phyloP scores from a whole-genome alignment of 768 basidiomycete species.

The Suillus spraguei region DNA sequence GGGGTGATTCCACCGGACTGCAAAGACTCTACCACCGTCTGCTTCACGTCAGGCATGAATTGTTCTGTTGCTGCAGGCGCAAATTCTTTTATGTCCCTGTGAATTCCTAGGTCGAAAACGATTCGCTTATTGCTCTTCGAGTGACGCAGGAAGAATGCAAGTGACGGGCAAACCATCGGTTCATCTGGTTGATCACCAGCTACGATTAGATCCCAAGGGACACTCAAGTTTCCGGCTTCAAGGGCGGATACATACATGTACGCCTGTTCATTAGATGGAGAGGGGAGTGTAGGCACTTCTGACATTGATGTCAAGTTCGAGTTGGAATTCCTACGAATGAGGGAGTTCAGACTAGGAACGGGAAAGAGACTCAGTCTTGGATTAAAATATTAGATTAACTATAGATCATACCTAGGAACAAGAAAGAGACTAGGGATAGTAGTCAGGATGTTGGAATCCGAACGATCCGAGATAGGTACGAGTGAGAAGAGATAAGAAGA shows the following conservation, averaged over 20 bases:
- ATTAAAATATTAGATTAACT: too few relatives aligned
- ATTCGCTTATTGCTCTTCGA: slow-evolving; percentile 41
- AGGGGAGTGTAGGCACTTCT: slow-evolving; percentile 34
- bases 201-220: slow-evolving; percentile 41
- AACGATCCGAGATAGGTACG: too few relatives aligned
- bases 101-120: slow-evolving; percentile 60
- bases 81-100: slow-evolving; percentile 46
- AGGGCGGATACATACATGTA: slow-evolving; percentile 59
- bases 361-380: too few relatives aligned
- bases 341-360: too few relatives aligned
- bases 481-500: too few relatives aligned
- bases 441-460: too few relatives aligned
- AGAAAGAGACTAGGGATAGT: too few relatives aligned
- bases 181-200: slow-evolving; percentile 35
- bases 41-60: slow-evolving; percentile 30
- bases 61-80: slow-evolving; percentile 30
- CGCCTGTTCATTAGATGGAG: slow-evolving; percentile 44
- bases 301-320: background rate
- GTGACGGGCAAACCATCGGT: slow-evolving; percentile 40
- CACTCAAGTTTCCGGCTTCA: slow-evolving; percentile 47
- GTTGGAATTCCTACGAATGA: background rate
- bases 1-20: slow-evolving; percentile 46
- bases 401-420: too few relatives aligned
- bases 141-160: slow-evolving; percentile 56
- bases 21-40: slow-evolving; percentile 44